Evolutionary conservation across 371 early-diverging fungal genomes (phyloP).

Genomic region (Lichtheimia hyalospora): DNA sequence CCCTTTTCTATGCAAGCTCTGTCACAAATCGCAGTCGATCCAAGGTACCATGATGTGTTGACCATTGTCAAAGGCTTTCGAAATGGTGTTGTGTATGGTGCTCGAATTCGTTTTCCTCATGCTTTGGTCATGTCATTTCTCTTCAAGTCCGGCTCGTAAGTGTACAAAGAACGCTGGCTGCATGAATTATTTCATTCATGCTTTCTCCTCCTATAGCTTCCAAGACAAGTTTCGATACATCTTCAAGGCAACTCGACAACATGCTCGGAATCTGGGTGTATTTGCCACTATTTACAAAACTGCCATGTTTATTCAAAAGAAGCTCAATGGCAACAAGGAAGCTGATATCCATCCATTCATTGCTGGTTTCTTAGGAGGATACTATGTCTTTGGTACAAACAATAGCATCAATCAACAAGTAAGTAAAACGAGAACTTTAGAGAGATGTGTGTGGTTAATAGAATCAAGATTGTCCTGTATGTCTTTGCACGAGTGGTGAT

Average conservation of each 20-base stretch:
- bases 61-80: slow-evolving; percentile 92
- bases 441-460: not conserved
- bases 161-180: not conserved
- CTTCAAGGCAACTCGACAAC: slow-evolving; percentile 86
- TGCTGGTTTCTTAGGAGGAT: slow-evolving; percentile 95
- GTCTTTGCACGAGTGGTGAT: slow-evolving; percentile 89
- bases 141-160: slow-evolving; percentile 88
- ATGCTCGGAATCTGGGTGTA: slow-evolving; percentile 86
- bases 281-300: slow-evolving; percentile 95
- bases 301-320: slow-evolving; percentile 72
- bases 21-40: slow-evolving; percentile 61
- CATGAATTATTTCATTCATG: not conserved
- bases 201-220: slow-evolving; percentile 38
- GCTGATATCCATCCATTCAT: slow-evolving; percentile 80
- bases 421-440: too few species aligned
- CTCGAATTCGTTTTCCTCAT: slow-evolving; percentile 96
- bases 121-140: slow-evolving; percentile 97
- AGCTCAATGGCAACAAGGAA: slow-evolving; percentile 74
- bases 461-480: slow-evolving; percentile 86
- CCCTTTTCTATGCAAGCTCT: slow-evolving; percentile 37
- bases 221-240: slow-evolving; percentile 75
- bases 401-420: slow-evolving; percentile 95
- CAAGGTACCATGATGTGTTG: slow-evolving; percentile 78
- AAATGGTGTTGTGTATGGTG: slow-evolving; percentile 96
- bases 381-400: slow-evolving; percentile 92